Evolutionary conservation across 163 green algal species (phyloP), one percentile per base, ranked within the genome.

Genomic region (Chloromonas sp.): DNA sequence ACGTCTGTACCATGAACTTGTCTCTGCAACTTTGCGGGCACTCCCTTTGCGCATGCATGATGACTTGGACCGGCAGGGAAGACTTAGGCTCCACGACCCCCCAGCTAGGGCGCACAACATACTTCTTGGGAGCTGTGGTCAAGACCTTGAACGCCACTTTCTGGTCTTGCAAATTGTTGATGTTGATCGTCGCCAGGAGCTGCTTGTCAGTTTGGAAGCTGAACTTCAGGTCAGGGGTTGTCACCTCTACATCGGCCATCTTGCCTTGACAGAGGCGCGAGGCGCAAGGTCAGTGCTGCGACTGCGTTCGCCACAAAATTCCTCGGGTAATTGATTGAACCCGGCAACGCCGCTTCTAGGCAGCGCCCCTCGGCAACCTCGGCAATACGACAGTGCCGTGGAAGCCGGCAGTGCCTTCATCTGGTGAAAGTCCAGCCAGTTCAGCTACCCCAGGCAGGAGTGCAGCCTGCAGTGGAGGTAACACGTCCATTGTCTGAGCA

Each of bases 1-100:
- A 87, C 2, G 83, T 89, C 82, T 92, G 90, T 0, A 93, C 88
- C 89, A 93, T 89, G 86, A 93, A 93, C 90, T 92, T 93, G 85
- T 92, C 90, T 62, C 90, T 90, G 89, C 90, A 91, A 74, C 90
- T 91, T 0, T 82, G 60, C 8, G 90, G 84, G 61, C 89, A 89
- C 62, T 93, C 90, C 83, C 91, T 92, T 74, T 93, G 89, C 1
- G 90, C 87, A 85, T 91, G 88, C 89, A 93, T 93, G 78, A 92
- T 91, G 74, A 93, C 89, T 66, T 92, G 87, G 1, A 92, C 84
- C 60, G 58, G 84, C 15, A 89, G 71, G 36, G 85, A 88, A 14
- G 82, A 83, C 15, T 78, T 36, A 3, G 89, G 61, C 66, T 91
- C 85, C 61, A 87, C 84, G 14, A 93, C 78, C 59, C 90, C 89